Base-by-base conservation (phyloP, 495 filamentous ascomycete genomes). In the Pseudevernia furfuracea region DNA sequence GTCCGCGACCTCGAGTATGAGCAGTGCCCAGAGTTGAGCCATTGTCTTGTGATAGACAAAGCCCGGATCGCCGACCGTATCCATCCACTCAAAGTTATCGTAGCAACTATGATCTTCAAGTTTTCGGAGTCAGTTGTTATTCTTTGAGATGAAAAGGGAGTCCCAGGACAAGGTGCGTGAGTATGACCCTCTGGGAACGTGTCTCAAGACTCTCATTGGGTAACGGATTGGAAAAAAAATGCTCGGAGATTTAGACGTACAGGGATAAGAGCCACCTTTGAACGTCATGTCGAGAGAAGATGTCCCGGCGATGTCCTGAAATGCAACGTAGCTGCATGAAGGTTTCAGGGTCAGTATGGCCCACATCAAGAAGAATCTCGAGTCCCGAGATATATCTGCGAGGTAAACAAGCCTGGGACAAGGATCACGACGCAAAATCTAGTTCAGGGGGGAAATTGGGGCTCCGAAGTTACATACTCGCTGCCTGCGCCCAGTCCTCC, bases 281-380 rank as follows among this genome's bases (percentile, higher is more conserved):
- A 98, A 98, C 44, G 85, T 82, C 67, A 98, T 84, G 73, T 97
- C 94, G 60, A 97, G 79, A 23, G 89, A 92, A 9, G 90, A 92
- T 7, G 87, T 90, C 49, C 94, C 94, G n/a, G 90, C 92, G 32
- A 97, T 89, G 68, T 93, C 85, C 73, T 96, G 93, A 74, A 96
- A 98, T 41, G 92, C 85, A 37, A 93, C 88, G 69, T 55, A 55
- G 52, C 52, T 55, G 17, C 52, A 7, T 19, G 10, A 55, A 21
- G 52, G 3, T 0, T 34, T 21, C 28, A 11, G 52, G 17, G 6
- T 55, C 30, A 55, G 52, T 34, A 19, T 55, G 9, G 3, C 52
- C 52, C 28, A 34, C 8, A 9, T 34, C 28, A 10, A 34, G 28
- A 32, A 7, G 14, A 6, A 55, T 19, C 23, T 55, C 1, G 28